Evolutionary conservation across 2,329 filamentous ascomycete genomes (phyloP).

Genomic region (Aureobasidium vineae): DNA sequence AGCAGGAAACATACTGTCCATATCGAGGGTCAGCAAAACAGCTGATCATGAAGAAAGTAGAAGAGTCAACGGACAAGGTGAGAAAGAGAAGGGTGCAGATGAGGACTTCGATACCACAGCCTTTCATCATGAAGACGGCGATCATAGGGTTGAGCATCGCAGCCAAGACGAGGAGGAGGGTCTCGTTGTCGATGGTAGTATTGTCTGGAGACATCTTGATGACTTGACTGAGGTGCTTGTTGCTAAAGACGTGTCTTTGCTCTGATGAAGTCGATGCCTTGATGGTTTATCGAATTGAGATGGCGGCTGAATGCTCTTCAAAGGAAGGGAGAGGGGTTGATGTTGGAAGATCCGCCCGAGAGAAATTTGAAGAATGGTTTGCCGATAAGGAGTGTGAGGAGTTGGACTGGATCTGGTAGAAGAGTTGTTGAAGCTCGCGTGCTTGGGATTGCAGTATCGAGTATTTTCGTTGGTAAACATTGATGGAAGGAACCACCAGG

Average conservation of each 20-base stretch:
- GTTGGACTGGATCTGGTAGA: background rate
- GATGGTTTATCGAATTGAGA: background rate
- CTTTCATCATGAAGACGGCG: background rate
- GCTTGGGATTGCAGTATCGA: background rate
- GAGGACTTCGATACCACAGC: background rate
- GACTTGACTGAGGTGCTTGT: background rate
- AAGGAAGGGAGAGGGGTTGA: background rate
- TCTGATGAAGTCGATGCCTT: background rate
- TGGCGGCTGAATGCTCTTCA: too few species aligned
- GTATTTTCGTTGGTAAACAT: constrained; percentile 10
- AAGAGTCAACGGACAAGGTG: constrained; percentile 27
- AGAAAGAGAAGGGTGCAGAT: background rate
- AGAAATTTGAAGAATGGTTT: background rate
- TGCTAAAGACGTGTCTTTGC: background rate
- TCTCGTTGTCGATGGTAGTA: background rate
- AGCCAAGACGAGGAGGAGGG: background rate
- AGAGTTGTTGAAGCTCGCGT: background rate
- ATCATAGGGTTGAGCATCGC: background rate
- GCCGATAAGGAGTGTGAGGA: background rate
- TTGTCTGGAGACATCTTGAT: background rate
- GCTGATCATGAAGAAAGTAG: constrained; percentile 47
- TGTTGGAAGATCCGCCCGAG: too few species aligned
- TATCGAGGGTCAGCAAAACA: constrained; percentile 45
- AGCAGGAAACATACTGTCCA: background rate
- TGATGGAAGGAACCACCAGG: constrained; percentile 14